Evolutionary conservation across 129 eudicot genomes (phyloP), one percentile per base, ranked within the genome.

Genomic region (Cynara cardunculus): DNA sequence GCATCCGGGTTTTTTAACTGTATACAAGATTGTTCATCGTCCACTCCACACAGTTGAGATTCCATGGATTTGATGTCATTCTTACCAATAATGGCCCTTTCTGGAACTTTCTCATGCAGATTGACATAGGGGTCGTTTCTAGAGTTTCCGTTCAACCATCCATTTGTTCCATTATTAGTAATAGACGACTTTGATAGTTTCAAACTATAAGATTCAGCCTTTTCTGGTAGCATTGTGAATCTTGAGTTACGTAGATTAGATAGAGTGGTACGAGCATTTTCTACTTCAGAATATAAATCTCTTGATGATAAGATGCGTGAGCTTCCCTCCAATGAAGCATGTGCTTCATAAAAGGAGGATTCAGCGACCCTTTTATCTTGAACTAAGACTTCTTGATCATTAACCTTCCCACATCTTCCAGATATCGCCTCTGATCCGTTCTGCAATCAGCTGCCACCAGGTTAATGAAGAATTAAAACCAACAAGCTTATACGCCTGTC

Each of bases 221-320:
- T 83, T 49, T 75, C 75, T 30, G 90, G 64, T 62, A 82, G 76
- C 86, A 81, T 78, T 22, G 85, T 82, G 13, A 80, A 74, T 68
- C 71, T 82, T 61, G 82, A 44, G 30, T 85, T 85, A 34, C 79
- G 79, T 69, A 71, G 34, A 71, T 74, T 79, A 31, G 85, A 72
- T 79, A 75, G 9, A 81, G 79, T 49, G 66, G 79, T 39, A 73
- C 67, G 79, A 37, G 64, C 76, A 87, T 81, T 85, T 74, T 78
- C 84, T 7, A 84, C 68, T 69, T 89, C 88, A 76, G 91, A 85
- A 78, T 87, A 85, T 31, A 87, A 71, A 81, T 91, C 90, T 72
- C 82, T 80, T 72, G 90, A 86, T 44, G 93, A 87, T 71, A 85
- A 79, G 64, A 82, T 78, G 46, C 86, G 87, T 72, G 81, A 78